phyloP scores from a whole-genome alignment of 176 grass and related monocot genomes.

The Puccinellia tenuiflora region DNA sequence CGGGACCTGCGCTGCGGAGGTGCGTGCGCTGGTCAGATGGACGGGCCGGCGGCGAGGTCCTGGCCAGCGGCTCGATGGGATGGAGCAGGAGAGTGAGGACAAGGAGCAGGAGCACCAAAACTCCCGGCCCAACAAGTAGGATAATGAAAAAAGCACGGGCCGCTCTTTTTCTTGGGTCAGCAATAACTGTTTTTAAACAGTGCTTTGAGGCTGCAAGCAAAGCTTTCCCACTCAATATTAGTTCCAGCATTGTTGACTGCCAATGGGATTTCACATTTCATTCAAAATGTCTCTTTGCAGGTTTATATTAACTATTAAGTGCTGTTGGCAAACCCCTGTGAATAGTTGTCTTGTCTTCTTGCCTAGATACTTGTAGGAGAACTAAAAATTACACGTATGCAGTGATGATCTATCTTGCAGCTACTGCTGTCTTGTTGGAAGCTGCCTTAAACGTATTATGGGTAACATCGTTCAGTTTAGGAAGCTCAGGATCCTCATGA shows the following conservation, averaged over 20 bases:
- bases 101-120: too few species aligned
- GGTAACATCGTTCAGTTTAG: not conserved
- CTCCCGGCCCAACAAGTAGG: too few species aligned
- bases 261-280: slow-evolving; percentile 7
- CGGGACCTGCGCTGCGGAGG: too few species aligned
- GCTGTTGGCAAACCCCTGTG: not conserved
- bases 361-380: not conserved
- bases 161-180: too few species aligned
- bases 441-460: not conserved
- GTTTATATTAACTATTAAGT: not conserved
- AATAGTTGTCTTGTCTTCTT: not conserved
- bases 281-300: not conserved
- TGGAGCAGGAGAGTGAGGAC: too few species aligned
- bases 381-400: not conserved
- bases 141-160: too few species aligned
- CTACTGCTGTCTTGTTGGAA: slow-evolving; percentile 6
- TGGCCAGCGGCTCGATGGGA: too few species aligned
- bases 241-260: not conserved
- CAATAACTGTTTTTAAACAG: not conserved
- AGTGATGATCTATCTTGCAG: not conserved
- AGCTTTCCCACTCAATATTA: not conserved
- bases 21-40: too few species aligned
- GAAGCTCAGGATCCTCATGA: not conserved
- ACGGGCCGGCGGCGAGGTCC: too few species aligned
- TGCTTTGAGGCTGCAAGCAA: not conserved